Conservation (phyloP, 1,284 basidiomycete genomes). For the Cutaneotrichosporon spelunceum region DNA sequence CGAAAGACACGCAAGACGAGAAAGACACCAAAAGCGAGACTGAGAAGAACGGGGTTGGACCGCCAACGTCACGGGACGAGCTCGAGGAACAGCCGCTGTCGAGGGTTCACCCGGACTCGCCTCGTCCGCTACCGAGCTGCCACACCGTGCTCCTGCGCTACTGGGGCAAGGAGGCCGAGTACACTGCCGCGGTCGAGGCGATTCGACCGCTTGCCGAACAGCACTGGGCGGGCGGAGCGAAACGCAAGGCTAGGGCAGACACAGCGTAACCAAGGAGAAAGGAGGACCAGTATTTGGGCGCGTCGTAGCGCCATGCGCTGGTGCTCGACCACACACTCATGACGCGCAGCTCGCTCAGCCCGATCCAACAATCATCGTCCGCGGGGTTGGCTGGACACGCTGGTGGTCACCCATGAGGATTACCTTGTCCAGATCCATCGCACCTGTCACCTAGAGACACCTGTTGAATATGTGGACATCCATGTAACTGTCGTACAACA, state of each 20-base stretch:
- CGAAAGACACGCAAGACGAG: no score
- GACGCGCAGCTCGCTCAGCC: not conserved
- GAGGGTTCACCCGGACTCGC: slow-evolving; percentile 22
- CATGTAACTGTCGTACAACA: not conserved
- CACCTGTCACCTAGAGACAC: not conserved
- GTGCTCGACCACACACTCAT: not conserved
- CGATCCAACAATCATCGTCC: not conserved
- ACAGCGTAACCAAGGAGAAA: no score
- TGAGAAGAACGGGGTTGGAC: not conserved
- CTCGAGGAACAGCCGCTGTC: not conserved
- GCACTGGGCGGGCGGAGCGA: not conserved
- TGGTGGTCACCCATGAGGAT: not conserved
- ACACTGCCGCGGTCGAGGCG: slow-evolving; percentile 8
- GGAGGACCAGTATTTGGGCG: not conserved
- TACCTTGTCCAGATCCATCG: not conserved
- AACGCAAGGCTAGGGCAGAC: not conserved
- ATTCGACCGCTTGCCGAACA: not conserved
- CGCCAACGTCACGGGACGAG: not conserved
- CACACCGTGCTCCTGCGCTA: slow-evolving; percentile 23
- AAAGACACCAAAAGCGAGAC: not conserved
- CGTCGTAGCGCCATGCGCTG: not conserved
- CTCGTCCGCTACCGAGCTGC: slow-evolving; percentile 15
- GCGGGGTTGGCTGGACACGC: not conserved
- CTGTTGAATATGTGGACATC: not conserved
- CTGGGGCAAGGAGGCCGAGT: slow-evolving; percentile 28